Base-by-base conservation (phyloP, 2,329 filamentous ascomycete genomes). In the Immersiporthe knoxdaviesiana region DNA sequence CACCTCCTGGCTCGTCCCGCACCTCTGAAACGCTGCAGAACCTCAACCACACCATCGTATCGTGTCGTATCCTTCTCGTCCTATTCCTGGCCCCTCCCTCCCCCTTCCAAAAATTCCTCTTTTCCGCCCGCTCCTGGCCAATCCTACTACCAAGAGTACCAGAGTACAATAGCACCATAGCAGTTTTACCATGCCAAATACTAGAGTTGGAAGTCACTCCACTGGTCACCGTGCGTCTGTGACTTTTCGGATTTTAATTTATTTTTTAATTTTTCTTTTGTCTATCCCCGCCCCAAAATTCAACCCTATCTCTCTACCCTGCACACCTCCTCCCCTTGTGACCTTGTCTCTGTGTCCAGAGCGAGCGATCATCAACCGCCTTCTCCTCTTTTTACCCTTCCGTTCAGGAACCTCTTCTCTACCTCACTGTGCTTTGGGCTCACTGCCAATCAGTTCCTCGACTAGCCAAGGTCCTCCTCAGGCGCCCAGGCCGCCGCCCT, bases 1-100 rank as follows among this genome's bases (percentile, higher is more conserved):
- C 68, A 69, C 69, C 44, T 70, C 74, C 75, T 71, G 73, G 71
- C 68, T 70, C 67, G 73, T 77, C 74, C 76, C 75, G 76, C 77
- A 75, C 75, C 74, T 73, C 78, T 83, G 81, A 82, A 83, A 83
- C 81, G 75, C 74, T 75, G 76, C 75, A 71, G 68, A 67, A 67
- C 71, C 65, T 73, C 72, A 67, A 72, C 69, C 73, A 73, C 74
- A 74, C 73, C 72, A 69, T 65, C 67, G 61, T 68, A 44, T 74
- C 71, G 71, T 74, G 74, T 76, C 69, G 62, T 64, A 69, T 61
- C 50, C 56, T 47, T 12, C 58, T 65, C 44, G 37, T 30, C 39
- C 56, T 59, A 59, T 59, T 59, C 56, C 56, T 59, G 32, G 56
- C 24, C 30, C 30, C 32, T 12, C n/a, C 21, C 59, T 10, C 18